These are phyloP conservation scores for Bassia scoparia DNA, from an alignment of 148 eudicot genomes.

Conservation along the genomic window DNA sequence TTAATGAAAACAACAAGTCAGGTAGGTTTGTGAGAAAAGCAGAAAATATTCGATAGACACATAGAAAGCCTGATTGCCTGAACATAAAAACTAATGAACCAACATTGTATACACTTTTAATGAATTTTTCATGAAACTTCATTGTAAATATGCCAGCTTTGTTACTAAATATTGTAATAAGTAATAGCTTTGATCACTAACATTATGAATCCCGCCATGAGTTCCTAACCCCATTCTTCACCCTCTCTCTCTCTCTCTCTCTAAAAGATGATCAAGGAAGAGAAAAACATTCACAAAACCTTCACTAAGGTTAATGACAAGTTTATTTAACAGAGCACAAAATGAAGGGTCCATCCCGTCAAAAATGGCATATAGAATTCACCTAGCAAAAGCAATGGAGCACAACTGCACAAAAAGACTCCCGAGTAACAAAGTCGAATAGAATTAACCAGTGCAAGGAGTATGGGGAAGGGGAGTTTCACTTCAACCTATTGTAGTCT, in stretches of 20 bases:
- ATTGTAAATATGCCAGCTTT: not conserved
- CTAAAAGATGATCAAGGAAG: no score
- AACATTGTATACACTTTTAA: not conserved
- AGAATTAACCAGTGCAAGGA: not conserved
- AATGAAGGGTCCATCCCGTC: not conserved
- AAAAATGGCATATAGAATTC: not conserved
- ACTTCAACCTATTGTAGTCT: not conserved
- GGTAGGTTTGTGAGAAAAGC: not conserved
- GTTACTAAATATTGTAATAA: not conserved
- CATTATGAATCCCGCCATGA: not conserved
- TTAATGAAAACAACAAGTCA: constrained; percentile 19
- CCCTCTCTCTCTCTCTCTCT: not conserved
- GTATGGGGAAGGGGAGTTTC: not conserved
- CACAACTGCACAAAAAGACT: not conserved
- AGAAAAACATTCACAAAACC: no score
- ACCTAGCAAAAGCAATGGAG: not conserved
- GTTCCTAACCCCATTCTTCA: not conserved
- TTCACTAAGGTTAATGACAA: no score
- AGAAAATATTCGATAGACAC: not conserved
- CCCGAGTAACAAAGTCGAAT: not conserved
- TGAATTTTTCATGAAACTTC: not conserved
- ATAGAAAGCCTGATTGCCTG: not conserved
- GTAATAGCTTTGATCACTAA: not conserved
- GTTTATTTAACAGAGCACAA: not conserved
- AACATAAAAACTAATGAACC: not conserved